These are phyloP conservation scores for Chondrostereum purpureum DNA, from an alignment of 1,284 basidiomycete species.

Conservation along the genomic window DNA sequence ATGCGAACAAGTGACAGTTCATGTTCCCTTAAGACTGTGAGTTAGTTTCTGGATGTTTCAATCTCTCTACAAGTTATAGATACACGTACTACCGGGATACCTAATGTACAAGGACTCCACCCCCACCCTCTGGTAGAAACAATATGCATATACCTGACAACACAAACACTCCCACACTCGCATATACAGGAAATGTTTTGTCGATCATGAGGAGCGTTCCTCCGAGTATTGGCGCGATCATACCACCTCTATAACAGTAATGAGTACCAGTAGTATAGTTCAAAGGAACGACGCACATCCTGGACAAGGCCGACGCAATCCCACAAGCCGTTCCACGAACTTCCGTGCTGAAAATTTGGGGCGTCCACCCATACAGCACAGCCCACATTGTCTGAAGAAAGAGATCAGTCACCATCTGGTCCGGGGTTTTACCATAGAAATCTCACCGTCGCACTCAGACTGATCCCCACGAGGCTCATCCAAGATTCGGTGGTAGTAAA, in stretches of 20 bases:
- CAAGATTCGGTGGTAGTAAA: constrained; percentile 66
- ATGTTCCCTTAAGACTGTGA: no score
- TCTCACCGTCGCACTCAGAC: constrained; percentile 72
- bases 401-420: constrained; percentile 6
- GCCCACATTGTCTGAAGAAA: constrained; percentile 79
- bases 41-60: no score
- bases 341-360: constrained; percentile 82
- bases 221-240: constrained; percentile 84
- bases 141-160: constrained; percentile 65
- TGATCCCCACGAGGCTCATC: constrained; percentile 76
- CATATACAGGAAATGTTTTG: constrained; percentile 73
- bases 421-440: neutral
- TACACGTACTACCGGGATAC: no score
- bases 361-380: constrained; percentile 88
- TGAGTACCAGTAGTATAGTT: constrained; percentile 3
- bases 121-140: constrained; percentile 40
- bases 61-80: no score
- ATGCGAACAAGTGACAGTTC: no score
- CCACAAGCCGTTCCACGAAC: constrained; percentile 90
- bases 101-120: no score
- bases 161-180: constrained; percentile 65
- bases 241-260: constrained; percentile 62
- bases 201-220: constrained; percentile 73
- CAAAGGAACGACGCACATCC: constrained; percentile 57
- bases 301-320: constrained; percentile 82